These are phyloP conservation scores for Saccharomycopsis crataegensis DNA, from an alignment of 1,139 yeast genomes.

Conservation along the genomic window DNA sequence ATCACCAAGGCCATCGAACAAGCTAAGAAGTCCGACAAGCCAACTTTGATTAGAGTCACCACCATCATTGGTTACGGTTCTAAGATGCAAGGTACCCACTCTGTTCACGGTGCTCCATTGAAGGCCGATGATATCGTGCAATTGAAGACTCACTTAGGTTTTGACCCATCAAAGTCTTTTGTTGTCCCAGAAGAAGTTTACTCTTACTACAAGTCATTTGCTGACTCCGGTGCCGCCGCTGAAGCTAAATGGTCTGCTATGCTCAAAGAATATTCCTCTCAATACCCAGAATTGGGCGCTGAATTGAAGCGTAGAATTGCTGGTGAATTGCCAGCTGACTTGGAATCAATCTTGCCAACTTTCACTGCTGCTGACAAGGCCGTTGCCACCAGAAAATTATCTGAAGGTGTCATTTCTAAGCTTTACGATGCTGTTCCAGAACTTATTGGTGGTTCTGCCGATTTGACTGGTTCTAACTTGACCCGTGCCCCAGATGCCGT, in stretches of 20 bases:
- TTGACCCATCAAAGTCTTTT: conserved; percentile 79
- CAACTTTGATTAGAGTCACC: conserved; percentile 81
- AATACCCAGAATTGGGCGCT: conserved; percentile 75
- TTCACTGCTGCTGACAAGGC: conserved; percentile 77
- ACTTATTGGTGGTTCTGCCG: conserved; percentile 97
- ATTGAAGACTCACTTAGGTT: conserved; percentile 78
- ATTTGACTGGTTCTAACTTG: conserved; percentile 94
- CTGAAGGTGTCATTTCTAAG: conserved; percentile 70
- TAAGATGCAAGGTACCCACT: conserved; percentile 73
- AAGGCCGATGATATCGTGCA: conserved; percentile 90
- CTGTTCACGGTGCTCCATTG: conserved; percentile 96
- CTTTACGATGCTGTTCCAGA: conserved; percentile 72
- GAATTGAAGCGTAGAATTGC: conserved; percentile 77
- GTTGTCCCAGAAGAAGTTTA: conserved; percentile 79
- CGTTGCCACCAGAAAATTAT: conserved; percentile 91
- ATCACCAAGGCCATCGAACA: conserved; percentile 66
- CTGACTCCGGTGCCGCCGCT: conserved; percentile 53
- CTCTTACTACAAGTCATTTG: conserved; percentile 54
- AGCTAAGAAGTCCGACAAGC: conserved; percentile 72
- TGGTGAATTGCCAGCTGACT: conserved; percentile 76
- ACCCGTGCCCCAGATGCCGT: conserved; percentile 80
- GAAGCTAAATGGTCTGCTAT: conserved; percentile 71
- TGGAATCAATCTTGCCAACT: conserved; percentile 74
- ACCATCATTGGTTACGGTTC: conserved; percentile 98
- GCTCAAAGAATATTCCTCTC: conserved; percentile 53